phyloP scores from a whole-genome alignment of 345 rosid species.

The Salix caprea region DNA sequence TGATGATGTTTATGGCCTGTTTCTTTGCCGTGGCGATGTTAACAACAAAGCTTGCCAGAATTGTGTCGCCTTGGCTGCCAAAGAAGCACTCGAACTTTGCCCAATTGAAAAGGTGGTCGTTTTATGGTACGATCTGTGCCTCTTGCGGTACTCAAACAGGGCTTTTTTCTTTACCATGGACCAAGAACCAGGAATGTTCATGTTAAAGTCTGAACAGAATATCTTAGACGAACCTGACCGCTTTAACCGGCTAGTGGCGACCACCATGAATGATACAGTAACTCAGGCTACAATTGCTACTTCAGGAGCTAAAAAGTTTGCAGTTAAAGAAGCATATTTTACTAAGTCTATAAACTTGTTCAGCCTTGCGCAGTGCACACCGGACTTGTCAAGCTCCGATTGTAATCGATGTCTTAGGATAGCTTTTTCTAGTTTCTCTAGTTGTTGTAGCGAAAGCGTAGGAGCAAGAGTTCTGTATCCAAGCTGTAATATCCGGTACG shows the following conservation, averaged over 20 bases:
- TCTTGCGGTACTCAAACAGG: conserved; percentile 43
- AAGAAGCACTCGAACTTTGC: conserved; percentile 17
- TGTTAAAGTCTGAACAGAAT: conserved; percentile 1
- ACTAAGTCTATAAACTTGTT: conserved; percentile 20
- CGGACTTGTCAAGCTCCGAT: conserved; percentile 29
- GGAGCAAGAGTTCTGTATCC: conserved; percentile 38
- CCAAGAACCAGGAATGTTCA: rapidly evolving
- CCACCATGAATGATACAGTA: background rate
- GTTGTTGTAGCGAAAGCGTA: conserved; percentile 19
- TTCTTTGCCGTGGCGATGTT: conserved; percentile 20
- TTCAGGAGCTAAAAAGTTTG: conserved; percentile 33
- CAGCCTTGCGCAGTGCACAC: conserved; percentile 49
- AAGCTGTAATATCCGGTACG: conserved; percentile 45
- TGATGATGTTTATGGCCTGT: conserved; percentile 13
- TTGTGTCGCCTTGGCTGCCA: conserved; percentile 30
- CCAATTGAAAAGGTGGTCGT: conserved; percentile 23
- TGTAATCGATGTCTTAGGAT: conserved; percentile 36
- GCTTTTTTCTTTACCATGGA: conserved; percentile 22
- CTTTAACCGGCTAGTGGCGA: conserved; percentile 12
- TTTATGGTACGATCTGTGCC: conserved; percentile 43
- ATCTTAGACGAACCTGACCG: background rate
- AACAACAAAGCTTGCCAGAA: conserved; percentile 15
- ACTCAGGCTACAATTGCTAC: conserved; percentile 13
- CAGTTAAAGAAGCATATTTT: background rate
- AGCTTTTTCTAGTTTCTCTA: conserved; percentile 13